Evolutionary conservation across 192 early-diverging fungal genomes (phyloP).

Genomic region (Coemansia sp.): DNA sequence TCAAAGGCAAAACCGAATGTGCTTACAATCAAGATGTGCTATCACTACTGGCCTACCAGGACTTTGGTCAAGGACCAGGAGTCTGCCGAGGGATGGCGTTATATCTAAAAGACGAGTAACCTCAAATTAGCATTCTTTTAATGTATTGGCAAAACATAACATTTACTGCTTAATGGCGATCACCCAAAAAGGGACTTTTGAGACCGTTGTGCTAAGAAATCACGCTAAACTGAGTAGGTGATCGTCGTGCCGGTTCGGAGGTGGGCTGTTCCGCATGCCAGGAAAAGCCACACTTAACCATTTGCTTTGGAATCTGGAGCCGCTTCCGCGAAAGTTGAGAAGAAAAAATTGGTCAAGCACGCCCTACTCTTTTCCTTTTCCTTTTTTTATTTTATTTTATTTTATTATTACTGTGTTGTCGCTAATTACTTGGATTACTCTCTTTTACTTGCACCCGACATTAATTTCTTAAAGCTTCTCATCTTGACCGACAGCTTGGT

Average conservation of each 20-base stretch:
- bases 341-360: background rate
- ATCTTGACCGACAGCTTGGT: background rate
- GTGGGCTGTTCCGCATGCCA: background rate
- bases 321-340: background rate
- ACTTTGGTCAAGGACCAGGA: conserved; percentile 55
- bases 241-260: background rate
- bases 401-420: background rate
- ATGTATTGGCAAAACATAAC: background rate
- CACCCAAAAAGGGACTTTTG: background rate
- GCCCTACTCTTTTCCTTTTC: background rate
- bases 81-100: conserved; percentile 52
- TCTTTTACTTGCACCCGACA: background rate
- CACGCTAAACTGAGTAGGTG: background rate
- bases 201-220: background rate
- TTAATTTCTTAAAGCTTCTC: background rate
- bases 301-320: background rate
- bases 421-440: background rate
- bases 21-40: conserved; percentile 68
- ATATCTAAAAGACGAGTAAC: background rate
- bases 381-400: background rate
- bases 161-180: background rate
- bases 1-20: conserved; percentile 56
- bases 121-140: background rate
- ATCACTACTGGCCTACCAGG: conserved; percentile 72
- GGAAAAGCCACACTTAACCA: background rate